These are phyloP conservation scores for Entelexis paramagnoliae DNA, from an alignment of 1,139 yeast species.

Conservation along the genomic window DNA sequence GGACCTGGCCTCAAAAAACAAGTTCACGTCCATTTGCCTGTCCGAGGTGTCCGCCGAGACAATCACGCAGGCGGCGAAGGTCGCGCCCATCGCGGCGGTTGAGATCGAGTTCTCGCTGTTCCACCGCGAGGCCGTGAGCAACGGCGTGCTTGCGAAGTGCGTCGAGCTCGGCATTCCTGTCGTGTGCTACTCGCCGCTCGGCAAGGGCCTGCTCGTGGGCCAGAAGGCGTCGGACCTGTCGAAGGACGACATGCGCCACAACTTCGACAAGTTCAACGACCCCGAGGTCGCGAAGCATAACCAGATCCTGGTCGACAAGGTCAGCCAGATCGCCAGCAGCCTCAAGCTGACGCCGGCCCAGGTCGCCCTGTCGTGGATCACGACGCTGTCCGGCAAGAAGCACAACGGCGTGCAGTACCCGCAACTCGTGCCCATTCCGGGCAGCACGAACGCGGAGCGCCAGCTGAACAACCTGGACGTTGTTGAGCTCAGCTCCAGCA, in stretches of 20 bases:
- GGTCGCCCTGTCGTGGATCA: conserved; percentile 65
- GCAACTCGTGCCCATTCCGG: conserved; percentile 65
- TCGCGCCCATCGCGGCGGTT: conserved; percentile 50
- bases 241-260: conserved; percentile 46
- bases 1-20: conserved; percentile 11
- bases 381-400: conserved; percentile 33
- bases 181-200: conserved; percentile 71
- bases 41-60: conserved; percentile 60
- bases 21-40: conserved; percentile 44
- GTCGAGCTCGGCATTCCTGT: conserved; percentile 54
- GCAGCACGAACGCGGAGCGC: conserved; percentile 51
- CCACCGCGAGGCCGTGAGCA: conserved; percentile 46
- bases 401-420: conserved; percentile 39
- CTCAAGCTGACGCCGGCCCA: conserved; percentile 49
- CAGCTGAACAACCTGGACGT: conserved; percentile 48
- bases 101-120: conserved; percentile 69
- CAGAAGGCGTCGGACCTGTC: conserved; percentile 34
- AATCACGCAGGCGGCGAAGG: conserved; percentile 45
- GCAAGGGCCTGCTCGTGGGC: conserved; percentile 72
- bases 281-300: conserved; percentile 47
- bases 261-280: conserved; percentile 48
- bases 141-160: conserved; percentile 50
- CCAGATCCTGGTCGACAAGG: conserved; percentile 39
- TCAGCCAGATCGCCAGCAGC: conserved; percentile 39
- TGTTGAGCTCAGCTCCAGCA: conserved; percentile 42